Evolutionary conservation across 192 early-diverging fungal species (phyloP).

Genomic region (Phlyctochytrium planicorne): DNA sequence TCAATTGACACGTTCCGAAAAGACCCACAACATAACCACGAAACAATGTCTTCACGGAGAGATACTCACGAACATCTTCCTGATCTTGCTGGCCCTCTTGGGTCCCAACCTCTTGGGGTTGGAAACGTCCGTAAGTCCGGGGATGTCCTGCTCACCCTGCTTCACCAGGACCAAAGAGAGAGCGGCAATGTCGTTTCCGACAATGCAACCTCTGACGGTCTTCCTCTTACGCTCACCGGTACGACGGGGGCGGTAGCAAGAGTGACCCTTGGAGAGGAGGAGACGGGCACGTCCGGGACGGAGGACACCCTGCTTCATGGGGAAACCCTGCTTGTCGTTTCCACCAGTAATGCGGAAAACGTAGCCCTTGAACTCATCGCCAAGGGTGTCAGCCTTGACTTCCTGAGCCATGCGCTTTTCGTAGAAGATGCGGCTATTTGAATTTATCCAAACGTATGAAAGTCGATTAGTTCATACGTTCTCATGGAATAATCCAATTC

Average conservation of each 20-base stretch:
- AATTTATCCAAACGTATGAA: not conserved
- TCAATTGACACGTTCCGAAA: conserved; percentile 12
- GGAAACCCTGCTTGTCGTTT: conserved; percentile 98
- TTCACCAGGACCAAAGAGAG: conserved; percentile 94
- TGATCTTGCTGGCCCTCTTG: conserved; percentile 98
- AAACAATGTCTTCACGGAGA: not conserved
- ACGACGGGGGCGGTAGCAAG: conserved; percentile 97
- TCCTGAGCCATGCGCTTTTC: conserved; percentile 98
- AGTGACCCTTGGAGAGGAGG: conserved; percentile 85
- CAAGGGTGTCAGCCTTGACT: conserved; percentile 91
- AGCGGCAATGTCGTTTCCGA: conserved; percentile 89
- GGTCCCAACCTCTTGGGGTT: conserved; percentile 98
- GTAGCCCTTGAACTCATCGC: conserved; percentile 99
- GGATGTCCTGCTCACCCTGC: conserved; percentile 95
- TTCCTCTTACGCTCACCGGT: conserved; percentile 98
- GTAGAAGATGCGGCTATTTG: conserved; percentile 94
- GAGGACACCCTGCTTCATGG: conserved; percentile 99
- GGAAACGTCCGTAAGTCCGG: conserved; percentile 89
- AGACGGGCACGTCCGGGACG: conserved; percentile 56
- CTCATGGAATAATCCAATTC: conserved; percentile 6
- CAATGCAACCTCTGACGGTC: conserved; percentile 99
- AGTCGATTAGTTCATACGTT: conserved; percentile 7
- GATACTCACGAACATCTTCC: conserved; percentile 89
- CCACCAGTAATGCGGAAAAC: conserved; percentile 99
- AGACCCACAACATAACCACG: not conserved